A percentile compares a stretch with the other conserved stretches of the same genome.
These are phyloP conservation scores for Amesomyces nigricolor DNA, from an alignment of 2,329 filamentous ascomycete genomes.

Conservation along the genomic window DNA sequence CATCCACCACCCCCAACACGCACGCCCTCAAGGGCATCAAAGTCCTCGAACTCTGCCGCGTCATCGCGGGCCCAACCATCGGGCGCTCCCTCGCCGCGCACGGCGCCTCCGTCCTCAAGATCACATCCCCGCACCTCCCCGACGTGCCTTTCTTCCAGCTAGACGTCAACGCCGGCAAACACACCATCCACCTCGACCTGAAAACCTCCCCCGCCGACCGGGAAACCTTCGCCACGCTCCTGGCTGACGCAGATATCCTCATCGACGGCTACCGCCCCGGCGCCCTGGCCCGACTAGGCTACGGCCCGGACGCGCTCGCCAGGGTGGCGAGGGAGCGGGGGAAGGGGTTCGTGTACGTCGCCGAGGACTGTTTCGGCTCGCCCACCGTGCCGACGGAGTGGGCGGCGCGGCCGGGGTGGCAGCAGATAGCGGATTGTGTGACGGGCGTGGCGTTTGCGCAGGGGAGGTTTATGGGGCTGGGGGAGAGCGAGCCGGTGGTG, in stretches of 20 bases:
- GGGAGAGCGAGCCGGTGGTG: constrained; percentile 52
- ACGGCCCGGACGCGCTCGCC: constrained; percentile 50
- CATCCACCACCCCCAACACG: constrained; percentile 15
- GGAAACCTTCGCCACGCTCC: too few species aligned
- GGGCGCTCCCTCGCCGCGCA: constrained; percentile 67
- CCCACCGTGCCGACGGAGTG: too few species aligned
- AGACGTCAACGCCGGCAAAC: constrained; percentile 68
- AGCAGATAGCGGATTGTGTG: constrained; percentile 64
- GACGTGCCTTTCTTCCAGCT: constrained; percentile 70
- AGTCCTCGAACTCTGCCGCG: constrained; percentile 68
- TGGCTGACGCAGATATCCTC: constrained; percentile 59
- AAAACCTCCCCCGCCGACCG: constrained; percentile 46
- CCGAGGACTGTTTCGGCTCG: constrained; percentile 71
- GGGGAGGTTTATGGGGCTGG: constrained; percentile 54
- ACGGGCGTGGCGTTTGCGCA: constrained; percentile 57
- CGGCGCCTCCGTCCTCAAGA: constrained; percentile 67
- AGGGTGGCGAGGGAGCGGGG: constrained; percentile 47
- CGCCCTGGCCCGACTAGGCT: constrained; percentile 57
- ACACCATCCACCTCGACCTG: constrained; percentile 58
- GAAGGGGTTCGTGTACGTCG: constrained; percentile 61
- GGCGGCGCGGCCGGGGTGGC: constrained; percentile 62
- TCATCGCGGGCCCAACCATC: constrained; percentile 71
- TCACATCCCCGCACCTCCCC: constrained; percentile 61
- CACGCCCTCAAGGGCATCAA: constrained; percentile 54
- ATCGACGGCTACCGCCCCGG: constrained; percentile 64